Evolutionary conservation across 768 basidiomycete species (phyloP).

Genomic region (Lanmaoa rubissima): DNA sequence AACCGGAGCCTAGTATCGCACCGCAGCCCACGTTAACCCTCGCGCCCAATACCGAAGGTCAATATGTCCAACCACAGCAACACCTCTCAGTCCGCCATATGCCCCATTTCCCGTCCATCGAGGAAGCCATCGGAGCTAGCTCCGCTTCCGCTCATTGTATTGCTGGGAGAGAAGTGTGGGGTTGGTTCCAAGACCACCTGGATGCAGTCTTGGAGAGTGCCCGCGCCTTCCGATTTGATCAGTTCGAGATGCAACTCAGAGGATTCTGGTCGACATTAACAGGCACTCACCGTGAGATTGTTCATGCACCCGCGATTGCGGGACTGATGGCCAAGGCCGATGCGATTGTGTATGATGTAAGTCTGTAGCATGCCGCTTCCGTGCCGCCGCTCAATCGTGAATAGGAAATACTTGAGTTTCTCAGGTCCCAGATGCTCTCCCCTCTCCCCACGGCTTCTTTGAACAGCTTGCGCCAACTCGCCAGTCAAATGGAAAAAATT

Average conservation of each 20-base stretch:
- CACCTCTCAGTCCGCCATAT: conserved; percentile 70
- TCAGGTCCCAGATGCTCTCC: conserved; percentile 82
- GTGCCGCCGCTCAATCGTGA: conserved; percentile 20
- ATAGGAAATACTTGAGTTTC: conserved; percentile 83
- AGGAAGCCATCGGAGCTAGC: conserved; percentile 75
- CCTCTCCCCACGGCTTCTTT: conserved; percentile 67
- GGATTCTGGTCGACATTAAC: conserved; percentile 80
- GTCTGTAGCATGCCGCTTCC: conserved; percentile 32
- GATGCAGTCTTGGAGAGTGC: conserved; percentile 80
- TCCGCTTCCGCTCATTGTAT: conserved; percentile 76
- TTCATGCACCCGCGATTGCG: conserved; percentile 85
- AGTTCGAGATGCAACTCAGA: conserved; percentile 84
- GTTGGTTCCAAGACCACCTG: conserved; percentile 89
- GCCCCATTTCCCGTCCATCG: conserved; percentile 80
- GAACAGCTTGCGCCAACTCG: conserved; percentile 72
- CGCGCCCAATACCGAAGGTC: conserved; percentile 42
- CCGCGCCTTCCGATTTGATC: conserved; percentile 77
- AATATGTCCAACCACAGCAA: conserved; percentile 48
- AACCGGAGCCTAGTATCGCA: conserved; percentile 52
- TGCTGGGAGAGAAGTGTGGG: conserved; percentile 85
- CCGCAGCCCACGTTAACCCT: conserved; percentile 60
- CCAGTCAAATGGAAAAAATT: conserved; percentile 91
- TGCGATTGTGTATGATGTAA: conserved; percentile 86
- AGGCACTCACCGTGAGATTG: conserved; percentile 80
- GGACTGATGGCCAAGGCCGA: conserved; percentile 88